Conservation (phyloP, 805 yeast genomes). For the Hagleromyces aurorensis region DNA sequence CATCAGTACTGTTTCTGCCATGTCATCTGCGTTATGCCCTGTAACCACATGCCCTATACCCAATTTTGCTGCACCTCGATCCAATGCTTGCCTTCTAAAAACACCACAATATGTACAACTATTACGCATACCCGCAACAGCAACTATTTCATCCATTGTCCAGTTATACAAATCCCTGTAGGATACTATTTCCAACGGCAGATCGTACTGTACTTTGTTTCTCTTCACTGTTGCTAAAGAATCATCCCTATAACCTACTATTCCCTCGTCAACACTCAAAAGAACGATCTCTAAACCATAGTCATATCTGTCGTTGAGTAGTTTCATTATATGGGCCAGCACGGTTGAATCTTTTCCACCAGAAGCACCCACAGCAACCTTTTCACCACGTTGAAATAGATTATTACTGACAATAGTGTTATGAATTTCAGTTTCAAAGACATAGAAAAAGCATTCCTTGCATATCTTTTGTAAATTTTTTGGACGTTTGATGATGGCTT, state of each 20-base stretch:
- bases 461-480: constrained; percentile 86
- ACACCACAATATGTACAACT: constrained; percentile 99
- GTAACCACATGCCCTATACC: constrained; percentile 89
- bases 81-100: constrained; percentile 90
- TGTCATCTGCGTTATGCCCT: constrained; percentile 98
- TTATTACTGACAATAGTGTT: constrained; percentile 67
- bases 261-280: constrained; percentile 92
- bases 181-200: constrained; percentile 74
- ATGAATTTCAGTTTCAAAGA: constrained; percentile 94
- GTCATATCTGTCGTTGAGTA: constrained; percentile 77
- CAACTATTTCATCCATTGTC: constrained; percentile 98
- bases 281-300: constrained; percentile 83
- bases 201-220: constrained; percentile 75
- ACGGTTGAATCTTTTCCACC: constrained; percentile 99
- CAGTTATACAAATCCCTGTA: constrained; percentile 87
- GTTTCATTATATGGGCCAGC: constrained; percentile 76
- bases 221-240: constrained; percentile 94
- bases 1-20: constrained; percentile 98
- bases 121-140: constrained; percentile 86
- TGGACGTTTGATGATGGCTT: constrained; percentile 86
- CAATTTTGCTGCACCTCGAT: constrained; percentile 85
- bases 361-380: constrained; percentile 94
- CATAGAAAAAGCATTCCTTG: constrained; percentile 79
- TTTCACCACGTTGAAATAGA: constrained; percentile 73
- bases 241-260: constrained; percentile 94